phyloP scores from a whole-genome alignment of 1,284 basidiomycete species.

The Jaminaea rosea region DNA sequence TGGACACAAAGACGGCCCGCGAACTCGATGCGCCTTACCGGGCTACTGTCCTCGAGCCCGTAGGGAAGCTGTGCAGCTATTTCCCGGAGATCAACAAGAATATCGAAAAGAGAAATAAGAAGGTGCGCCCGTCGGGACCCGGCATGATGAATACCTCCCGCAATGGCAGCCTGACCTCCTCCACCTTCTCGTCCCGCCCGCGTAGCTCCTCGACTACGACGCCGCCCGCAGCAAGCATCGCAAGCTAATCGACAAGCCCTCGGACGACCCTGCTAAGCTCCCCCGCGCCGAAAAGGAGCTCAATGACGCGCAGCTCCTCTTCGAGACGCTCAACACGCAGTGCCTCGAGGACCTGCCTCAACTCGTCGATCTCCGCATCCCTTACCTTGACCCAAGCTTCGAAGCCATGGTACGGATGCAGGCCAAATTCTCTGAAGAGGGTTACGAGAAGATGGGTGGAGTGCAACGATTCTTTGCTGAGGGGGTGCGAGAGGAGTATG shows the following conservation, averaged over 20 bases:
- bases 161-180: too few relatives aligned
- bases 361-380: slow-evolving; percentile 84
- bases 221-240: slow-evolving; percentile 63
- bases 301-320: slow-evolving; percentile 86
- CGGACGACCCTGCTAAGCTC: slow-evolving; percentile 82
- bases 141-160: too few relatives aligned
- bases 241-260: slow-evolving; percentile 84
- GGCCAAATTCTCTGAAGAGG: slow-evolving; percentile 90
- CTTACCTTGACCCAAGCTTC: slow-evolving; percentile 95
- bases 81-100: slow-evolving; percentile 90
- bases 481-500: slow-evolving; percentile 62
- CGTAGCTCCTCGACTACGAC: slow-evolving; percentile 86
- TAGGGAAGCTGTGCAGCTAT: slow-evolving; percentile 87
- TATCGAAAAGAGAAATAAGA: slow-evolving; percentile 89
- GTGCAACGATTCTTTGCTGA: slow-evolving; percentile 68
- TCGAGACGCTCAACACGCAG: slow-evolving; percentile 84
- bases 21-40: slow-evolving; percentile 90
- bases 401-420: slow-evolving; percentile 96
- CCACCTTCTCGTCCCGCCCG: not conserved
- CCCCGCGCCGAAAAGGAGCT: slow-evolving; percentile 89
- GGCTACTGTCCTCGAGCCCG: slow-evolving; percentile 84
- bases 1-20: slow-evolving; percentile 73
- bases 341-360: slow-evolving; percentile 83
- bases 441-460: slow-evolving; percentile 91
- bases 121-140: slow-evolving; percentile 58